phyloP scores from a whole-genome alignment of 345 rosid species.

The Anacardium occidentale region DNA sequence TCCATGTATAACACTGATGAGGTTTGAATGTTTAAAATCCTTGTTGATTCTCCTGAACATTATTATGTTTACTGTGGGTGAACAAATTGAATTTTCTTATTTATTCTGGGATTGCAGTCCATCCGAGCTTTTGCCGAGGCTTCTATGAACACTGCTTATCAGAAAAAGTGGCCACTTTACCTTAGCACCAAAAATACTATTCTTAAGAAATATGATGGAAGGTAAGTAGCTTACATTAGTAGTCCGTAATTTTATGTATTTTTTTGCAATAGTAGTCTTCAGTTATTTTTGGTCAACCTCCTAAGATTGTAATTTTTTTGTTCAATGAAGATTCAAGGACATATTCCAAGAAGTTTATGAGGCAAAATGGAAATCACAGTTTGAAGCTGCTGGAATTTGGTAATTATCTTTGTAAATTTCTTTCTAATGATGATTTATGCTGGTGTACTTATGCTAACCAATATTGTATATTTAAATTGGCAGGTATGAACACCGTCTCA shows the following conservation, averaged over 20 bases:
- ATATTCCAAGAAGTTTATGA: constrained; percentile 97
- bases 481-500: constrained; percentile 99
- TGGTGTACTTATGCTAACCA: not conserved
- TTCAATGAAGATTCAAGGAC: constrained; percentile 79
- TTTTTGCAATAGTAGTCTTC: constrained; percentile 1
- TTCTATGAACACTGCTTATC: constrained; percentile 86
- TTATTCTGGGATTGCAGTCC: constrained; percentile 52
- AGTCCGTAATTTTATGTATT: constrained; percentile 3
- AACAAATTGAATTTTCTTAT: constrained; percentile 12
- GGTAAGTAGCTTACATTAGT: constrained; percentile 42
- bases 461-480: constrained; percentile 22
- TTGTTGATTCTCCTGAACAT: not conserved
- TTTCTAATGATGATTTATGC: not conserved
- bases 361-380: constrained; percentile 89
- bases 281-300: not conserved
- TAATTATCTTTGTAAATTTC: constrained; percentile 25
- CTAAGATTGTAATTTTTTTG: constrained; percentile 3
- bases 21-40: constrained; percentile 37
- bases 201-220: constrained; percentile 99
- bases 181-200: constrained; percentile 97
- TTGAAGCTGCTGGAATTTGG: constrained; percentile 96
- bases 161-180: constrained; percentile 98
- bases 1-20: constrained; percentile 99
- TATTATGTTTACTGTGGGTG: constrained; percentile 6
- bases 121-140: constrained; percentile 89